A percentile compares a stretch with the other conserved stretches of the same genome.
Evolutionary conservation across 2,329 filamentous ascomycete species (phyloP).

Genomic region (Alternaria arborescens): DNA sequence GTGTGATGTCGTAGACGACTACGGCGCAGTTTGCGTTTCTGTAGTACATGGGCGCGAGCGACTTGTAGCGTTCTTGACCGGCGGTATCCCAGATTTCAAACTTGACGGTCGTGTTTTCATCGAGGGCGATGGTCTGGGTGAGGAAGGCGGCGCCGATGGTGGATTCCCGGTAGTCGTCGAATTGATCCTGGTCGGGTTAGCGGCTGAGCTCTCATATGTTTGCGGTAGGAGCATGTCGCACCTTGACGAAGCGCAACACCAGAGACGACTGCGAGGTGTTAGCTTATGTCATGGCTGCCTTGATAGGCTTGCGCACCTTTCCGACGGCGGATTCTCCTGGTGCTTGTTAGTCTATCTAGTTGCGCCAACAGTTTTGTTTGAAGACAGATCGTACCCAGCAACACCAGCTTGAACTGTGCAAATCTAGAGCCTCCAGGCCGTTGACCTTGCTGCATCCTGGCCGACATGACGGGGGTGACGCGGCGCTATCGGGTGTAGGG

Average conservation of each 20-base stretch:
- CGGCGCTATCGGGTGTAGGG: constrained; percentile 25
- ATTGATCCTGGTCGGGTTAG: constrained; percentile 78
- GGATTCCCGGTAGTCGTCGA: constrained; percentile 97
- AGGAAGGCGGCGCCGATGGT: constrained; percentile 98
- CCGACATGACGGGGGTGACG: constrained; percentile 71
- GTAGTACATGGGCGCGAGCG: constrained; percentile 99
- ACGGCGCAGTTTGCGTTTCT: constrained; percentile 99
- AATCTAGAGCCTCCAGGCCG: constrained; percentile 76
- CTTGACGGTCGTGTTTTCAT: constrained; percentile 98
- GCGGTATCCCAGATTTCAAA: constrained; percentile 97
- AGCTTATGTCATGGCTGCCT: constrained; percentile 39
- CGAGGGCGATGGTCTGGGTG: constrained; percentile 97
- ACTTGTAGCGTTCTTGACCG: constrained; percentile 98
- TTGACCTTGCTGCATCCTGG: constrained; percentile 78
- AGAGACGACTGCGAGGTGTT: constrained; percentile 80
- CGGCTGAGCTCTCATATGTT: no score
- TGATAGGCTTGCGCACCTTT: constrained; percentile 72
- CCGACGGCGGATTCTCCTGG: constrained; percentile 97
- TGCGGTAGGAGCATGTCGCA: constrained; percentile 45
- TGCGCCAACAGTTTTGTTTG: no score
- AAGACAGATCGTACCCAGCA: constrained; percentile 75
- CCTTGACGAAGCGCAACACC: constrained; percentile 98
- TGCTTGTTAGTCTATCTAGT: constrained; percentile 27
- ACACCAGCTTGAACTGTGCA: constrained; percentile 98
- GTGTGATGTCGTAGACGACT: constrained; percentile 98